These are phyloP conservation scores for Escallonia rubra DNA, from an alignment of 129 eudicot species.

Conservation along the genomic window DNA sequence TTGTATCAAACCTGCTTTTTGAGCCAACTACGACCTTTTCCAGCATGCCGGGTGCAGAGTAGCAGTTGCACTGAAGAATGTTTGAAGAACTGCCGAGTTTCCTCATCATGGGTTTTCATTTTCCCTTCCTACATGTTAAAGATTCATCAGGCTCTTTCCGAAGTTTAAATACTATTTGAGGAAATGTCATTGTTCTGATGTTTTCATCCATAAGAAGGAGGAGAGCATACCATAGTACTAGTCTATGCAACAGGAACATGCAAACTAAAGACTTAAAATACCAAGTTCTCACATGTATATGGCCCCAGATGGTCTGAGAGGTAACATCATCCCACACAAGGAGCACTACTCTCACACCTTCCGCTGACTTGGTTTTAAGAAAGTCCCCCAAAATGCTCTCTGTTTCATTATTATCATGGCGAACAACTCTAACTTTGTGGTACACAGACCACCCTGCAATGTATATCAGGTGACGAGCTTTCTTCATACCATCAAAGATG, in stretches of 20 bases:
- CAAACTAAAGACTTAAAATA: neutral
- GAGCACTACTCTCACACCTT: conserved; percentile 85
- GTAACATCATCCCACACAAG: conserved; percentile 99
- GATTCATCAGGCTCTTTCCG: neutral
- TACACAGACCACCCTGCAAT: conserved; percentile 95
- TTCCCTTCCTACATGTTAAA: conserved; percentile 46
- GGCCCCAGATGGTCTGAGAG: conserved; percentile 62
- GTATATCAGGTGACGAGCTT: conserved; percentile 68
- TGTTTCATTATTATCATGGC: conserved; percentile 44
- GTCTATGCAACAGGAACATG: no score
- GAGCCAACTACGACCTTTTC: conserved; percentile 59
- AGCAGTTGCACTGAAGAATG: conserved; percentile 70
- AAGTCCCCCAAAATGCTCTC: conserved; percentile 63
- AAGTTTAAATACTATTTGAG: no score
- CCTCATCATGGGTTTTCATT: conserved; percentile 67
- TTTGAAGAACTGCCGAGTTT: conserved; percentile 66
- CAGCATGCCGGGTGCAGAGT: conserved; percentile 54
- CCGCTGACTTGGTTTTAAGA: conserved; percentile 75
- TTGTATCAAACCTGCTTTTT: conserved; percentile 48
- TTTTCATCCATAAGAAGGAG: no score
- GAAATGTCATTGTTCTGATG: no score
- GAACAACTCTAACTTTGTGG: conserved; percentile 69
- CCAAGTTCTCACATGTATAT: conserved; percentile 43
- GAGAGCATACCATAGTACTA: no score
- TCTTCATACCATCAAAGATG: conserved; percentile 60